These are phyloP conservation scores for Backusella westeae DNA, from an alignment of 192 early-diverging fungal species.

Conservation along the genomic window DNA sequence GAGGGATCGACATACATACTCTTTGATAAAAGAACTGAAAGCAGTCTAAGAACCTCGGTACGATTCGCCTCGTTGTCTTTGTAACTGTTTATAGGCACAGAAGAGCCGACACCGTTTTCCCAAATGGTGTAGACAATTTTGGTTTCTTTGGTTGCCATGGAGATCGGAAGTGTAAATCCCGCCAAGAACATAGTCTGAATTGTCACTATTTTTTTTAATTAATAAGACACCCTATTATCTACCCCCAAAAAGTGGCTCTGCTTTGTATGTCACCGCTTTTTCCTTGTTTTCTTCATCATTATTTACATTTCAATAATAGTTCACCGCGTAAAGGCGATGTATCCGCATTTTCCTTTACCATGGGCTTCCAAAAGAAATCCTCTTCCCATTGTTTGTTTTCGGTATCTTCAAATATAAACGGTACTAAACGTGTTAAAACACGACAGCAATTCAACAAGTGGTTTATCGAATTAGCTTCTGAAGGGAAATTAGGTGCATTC, in stretches of 20 bases:
- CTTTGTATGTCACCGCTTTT: background rate
- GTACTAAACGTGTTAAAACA: slow-evolving; percentile 80
- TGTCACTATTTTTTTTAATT: slow-evolving; percentile 12
- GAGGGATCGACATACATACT: slow-evolving; percentile 73
- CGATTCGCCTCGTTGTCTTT: slow-evolving; percentile 72
- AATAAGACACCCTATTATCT: background rate
- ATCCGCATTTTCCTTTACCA: background rate
- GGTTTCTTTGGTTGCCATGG: slow-evolving; percentile 29
- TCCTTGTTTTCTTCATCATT: background rate
- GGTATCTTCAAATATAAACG: slow-evolving; percentile 75
- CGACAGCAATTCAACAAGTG: slow-evolving; percentile 82
- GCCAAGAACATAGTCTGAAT: slow-evolving; percentile 59
- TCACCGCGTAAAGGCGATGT: slow-evolving; percentile 43
- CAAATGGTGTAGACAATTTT: slow-evolving; percentile 68
- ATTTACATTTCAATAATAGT: slow-evolving; percentile 47
- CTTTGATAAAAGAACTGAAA: slow-evolving; percentile 75
- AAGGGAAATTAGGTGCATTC: slow-evolving; percentile 48
- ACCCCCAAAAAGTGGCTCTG: background rate
- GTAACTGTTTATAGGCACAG: slow-evolving; percentile 61
- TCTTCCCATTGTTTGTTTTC: slow-evolving; percentile 55
- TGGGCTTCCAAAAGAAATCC: slow-evolving; percentile 60
- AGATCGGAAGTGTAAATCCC: slow-evolving; percentile 68
- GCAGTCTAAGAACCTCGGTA: slow-evolving; percentile 74
- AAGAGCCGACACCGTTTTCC: slow-evolving; percentile 77
- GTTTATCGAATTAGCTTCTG: slow-evolving; percentile 48